Evolutionary conservation across 805 yeast species (phyloP).

Genomic region (Candida gorgasii): DNA sequence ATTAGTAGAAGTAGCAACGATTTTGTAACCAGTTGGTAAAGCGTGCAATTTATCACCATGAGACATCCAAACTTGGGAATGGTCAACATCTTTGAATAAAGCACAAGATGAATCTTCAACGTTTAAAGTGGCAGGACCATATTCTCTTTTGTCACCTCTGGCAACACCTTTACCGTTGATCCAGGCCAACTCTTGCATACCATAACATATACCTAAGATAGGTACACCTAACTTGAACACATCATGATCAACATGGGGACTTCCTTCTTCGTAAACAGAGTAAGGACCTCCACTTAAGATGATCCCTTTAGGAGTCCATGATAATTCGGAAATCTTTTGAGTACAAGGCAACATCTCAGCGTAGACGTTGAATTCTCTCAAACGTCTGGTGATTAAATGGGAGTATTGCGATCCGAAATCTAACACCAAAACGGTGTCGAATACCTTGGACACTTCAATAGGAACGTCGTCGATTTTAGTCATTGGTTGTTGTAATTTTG

Average conservation of each 20-base stretch:
- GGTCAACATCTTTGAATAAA: conserved; percentile 84
- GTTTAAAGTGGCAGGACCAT: conserved; percentile 90
- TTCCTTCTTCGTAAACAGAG: conserved; percentile 92
- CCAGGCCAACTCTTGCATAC: conserved; percentile 99
- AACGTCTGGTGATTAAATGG: conserved; percentile 93
- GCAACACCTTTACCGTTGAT: conserved; percentile 91
- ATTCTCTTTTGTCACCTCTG: conserved; percentile 96
- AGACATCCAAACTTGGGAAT: conserved; percentile 99
- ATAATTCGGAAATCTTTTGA: conserved; percentile 87
- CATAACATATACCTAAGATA: conserved; percentile 96
- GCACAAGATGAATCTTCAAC: conserved; percentile 69
- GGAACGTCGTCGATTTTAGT: conserved; percentile 33
- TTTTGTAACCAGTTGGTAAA: conserved; percentile 84
- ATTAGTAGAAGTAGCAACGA: conserved; percentile 88
- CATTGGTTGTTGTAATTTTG: conserved; percentile 8
- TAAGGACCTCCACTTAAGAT: conserved; percentile 97
- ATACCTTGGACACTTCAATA: conserved; percentile 76
- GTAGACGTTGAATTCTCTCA: conserved; percentile 96
- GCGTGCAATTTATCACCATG: conserved; percentile 95
- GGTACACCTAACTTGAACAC: conserved; percentile 91
- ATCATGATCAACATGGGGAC: conserved; percentile 97
- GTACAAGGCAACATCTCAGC: conserved; percentile 99
- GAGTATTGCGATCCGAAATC: conserved; percentile 99
- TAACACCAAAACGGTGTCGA: conserved; percentile 95
- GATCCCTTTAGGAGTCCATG: conserved; percentile 95